Base-by-base conservation (phyloP, 2,329 filamentous ascomycete species). In the Thielaviopsis ethacetica region DNA sequence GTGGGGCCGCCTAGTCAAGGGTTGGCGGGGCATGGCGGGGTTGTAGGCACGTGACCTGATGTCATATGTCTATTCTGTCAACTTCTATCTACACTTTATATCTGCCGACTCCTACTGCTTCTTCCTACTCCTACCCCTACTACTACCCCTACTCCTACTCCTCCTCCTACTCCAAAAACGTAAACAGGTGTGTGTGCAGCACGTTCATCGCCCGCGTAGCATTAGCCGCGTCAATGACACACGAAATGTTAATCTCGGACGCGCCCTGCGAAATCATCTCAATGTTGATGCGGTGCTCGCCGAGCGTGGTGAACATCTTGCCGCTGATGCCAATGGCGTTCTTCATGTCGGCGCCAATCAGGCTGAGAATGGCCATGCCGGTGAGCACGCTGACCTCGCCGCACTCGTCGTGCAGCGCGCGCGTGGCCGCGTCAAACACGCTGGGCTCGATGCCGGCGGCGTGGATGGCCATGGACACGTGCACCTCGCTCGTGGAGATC, bases 211-310 rank as follows among this genome's bases (percentile, higher is more conserved):
- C 93, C 65, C 93, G 83, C 65, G 91, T 89, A 22, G 93, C 91
- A 68, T 97, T 90, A 64, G 84, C 78, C 64, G 89, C 88, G 66
- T 94, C 89, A 69, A 98, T 95, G 53, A 98, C 93, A 68, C 93
- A 98, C 12, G 90, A 95, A 62, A 98, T 98, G 71, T 97, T 98
- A 73, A 98, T 98, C 75, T 98, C 93, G 69, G 91, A 96, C 26
- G 93, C 93, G 66, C 93, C 93, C 75, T 98, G 93, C 24, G 89
- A 95, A 65, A 98, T 98, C 93, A 98, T 98, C 74, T 98, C 93
- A 65, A 98, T 89, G 70, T 98, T 98, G 68, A 98, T 84, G 66
- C 88, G 87, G 69, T 95, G 86, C 68, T 96, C 88, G 51, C 93
- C 93, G 19, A 98, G 76, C 1, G 91, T 94, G 54, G 86, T 88